A percentile compares a stretch with the other conserved stretches of the same genome.
Evolutionary conservation across 345 rosid genomes (phyloP).

Genomic region (Lepidium aucheri): DNA sequence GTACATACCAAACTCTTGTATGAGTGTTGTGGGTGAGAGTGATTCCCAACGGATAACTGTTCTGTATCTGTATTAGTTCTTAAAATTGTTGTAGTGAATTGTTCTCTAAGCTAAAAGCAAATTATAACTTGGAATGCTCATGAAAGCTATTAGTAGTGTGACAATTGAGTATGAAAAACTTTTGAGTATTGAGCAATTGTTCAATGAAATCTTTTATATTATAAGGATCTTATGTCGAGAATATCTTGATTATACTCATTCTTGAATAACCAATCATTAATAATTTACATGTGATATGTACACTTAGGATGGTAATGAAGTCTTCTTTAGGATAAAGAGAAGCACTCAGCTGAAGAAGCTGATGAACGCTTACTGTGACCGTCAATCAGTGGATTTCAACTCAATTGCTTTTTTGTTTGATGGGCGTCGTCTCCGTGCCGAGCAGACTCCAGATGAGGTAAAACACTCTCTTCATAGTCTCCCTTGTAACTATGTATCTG

Average conservation of each 20-base stretch:
- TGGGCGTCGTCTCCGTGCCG: conserved; percentile 77
- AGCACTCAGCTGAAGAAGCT: conserved; percentile 74
- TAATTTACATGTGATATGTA: background rate
- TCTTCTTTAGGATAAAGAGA: conserved; percentile 79
- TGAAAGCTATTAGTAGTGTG: background rate
- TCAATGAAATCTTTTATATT: background rate
- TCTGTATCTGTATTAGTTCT: background rate
- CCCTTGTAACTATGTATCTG: background rate
- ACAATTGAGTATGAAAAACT: background rate
- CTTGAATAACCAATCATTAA: background rate
- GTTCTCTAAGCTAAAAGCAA: background rate
- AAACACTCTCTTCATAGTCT: background rate
- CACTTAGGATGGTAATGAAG: conserved; percentile 79
- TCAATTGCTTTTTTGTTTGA: conserved; percentile 83
- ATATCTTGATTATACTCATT: background rate
- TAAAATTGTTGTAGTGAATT: background rate
- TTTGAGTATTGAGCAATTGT: background rate
- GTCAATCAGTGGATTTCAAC: conserved; percentile 67
- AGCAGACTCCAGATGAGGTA: conserved; percentile 97
- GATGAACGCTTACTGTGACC: conserved; percentile 78
- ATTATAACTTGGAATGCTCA: background rate
- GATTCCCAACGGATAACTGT: background rate
- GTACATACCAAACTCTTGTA: background rate
- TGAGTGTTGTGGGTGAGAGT: background rate
- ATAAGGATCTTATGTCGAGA: background rate